Base-by-base conservation (phyloP, 2,329 filamentous ascomycete species). In the Hypomyces rosellus region DNA sequence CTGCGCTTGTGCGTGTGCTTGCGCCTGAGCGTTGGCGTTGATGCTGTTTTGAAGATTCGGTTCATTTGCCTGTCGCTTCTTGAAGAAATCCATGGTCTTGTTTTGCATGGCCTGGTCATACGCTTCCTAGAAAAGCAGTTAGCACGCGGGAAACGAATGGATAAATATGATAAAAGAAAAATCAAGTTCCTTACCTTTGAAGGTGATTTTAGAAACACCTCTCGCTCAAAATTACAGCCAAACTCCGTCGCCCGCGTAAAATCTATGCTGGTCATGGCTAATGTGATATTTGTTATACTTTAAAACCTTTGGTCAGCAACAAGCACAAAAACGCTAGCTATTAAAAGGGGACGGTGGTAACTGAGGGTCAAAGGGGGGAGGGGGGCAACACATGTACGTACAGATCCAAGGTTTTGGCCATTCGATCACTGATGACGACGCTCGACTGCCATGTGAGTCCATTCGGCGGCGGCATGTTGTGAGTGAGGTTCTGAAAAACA, bases 211-310 rank as follows among this genome's bases (percentile, higher is more conserved):
- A 69, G 54, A 46, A 74, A 81, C 0, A 66, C 61, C 2, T 77
- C 73, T 34, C 72, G 69, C 59, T 82, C 78, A 50, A 73, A 75
- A 1, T 63, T 62, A 20, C 78, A 60, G 14, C 71, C 74, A n/a
- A 63, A 64, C 9, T 69, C 60, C 1, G 74, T 63, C 2, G 74
- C 68, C 49, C 70, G 70, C 45, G 68, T 61, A 33, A 66, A 68
- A 30, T 77, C 73, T 13, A 67, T 56, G 13, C 58, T 57, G 3
- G 67, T 69, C 55, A 73, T 67, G 6, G 75, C 75, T 14, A 81
- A 65, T 4, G 71, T 67, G 14, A 76, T 69, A 49, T 77, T 80
- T 13, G 76, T 69, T 41, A 80, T 72, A n/a, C 77, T 81, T 11
- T 25, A n/a, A 11, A 38, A 14, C 34, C 25, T 45, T n/a, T 45